Base-by-base conservation (phyloP, 148 eudicot genomes). In the Camellia japonica region DNA sequence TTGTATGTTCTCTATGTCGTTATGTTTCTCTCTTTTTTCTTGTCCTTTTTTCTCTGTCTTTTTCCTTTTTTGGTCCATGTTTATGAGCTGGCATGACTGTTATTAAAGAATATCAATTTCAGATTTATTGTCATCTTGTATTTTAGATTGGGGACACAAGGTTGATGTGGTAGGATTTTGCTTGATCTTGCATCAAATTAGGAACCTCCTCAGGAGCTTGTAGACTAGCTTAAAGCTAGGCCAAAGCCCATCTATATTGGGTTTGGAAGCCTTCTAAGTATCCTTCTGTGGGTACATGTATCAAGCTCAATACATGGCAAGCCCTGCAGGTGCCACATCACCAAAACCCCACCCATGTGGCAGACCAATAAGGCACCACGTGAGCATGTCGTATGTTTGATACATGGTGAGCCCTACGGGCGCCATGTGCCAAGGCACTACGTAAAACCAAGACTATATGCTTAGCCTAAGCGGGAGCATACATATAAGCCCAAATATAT, bases 111-210 rank as follows among this genome's bases (percentile, higher is more conserved):
- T 47, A 71, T 71, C 3, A 6, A 18, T 68, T 44, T 75, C 3
- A 20, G 46, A 55, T 52, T 52, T 69, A 52, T 23, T 47, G 9
- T 75, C 79, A 56, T 58, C 5, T 78, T 82, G 74, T 44, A 78
- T 74, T 89, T 83, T 95, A 97, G 99, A 97, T 83, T 97, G 99
- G 99, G 99, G 99, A 75, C 89, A 92, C 23, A 97, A 94, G 81
- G 85, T 97, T 68, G 99, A 97, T 84, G 98, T 97, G 43, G 99
- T 97, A 67, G 99, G 99, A 64, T 97, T 97, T 89, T 97, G 99
- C 87, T 97, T 69, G 99, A 97, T 83, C 98, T 97, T 82, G 99
- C 95, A 71, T 92, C 99, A 79, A 97, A 91, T 80, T 97, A 94
- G 83, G 90, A 89, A 79, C 98, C 99, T 83, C 99, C 99, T 65